Base-by-base conservation (phyloP, 768 basidiomycete genomes). In the Pisolithus tinctorius region DNA sequence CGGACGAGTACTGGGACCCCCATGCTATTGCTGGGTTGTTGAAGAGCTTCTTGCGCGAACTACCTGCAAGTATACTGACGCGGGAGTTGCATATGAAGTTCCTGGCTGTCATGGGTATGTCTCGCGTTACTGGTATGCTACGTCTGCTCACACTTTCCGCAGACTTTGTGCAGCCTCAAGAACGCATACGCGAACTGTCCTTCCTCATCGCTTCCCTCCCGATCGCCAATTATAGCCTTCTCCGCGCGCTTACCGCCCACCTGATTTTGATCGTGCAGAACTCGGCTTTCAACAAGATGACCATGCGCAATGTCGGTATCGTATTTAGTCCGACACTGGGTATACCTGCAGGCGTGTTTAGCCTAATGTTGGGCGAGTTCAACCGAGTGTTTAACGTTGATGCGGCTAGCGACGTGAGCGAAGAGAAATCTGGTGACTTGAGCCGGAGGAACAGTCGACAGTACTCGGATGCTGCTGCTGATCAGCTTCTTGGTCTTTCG, bases 261-360 rank as follows among this genome's bases (percentile, higher is more conserved):
- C 76, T 99, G 54, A 96, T 97, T 58, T 76, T 93, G 41, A 88
- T 99, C 60, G 93, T 98, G 42, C 86, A 92, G 68, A 93, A 98
- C 64, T 81, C 93, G 16, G 60, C 77, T 40, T 71, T 87, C 52
- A 96, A 96, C 82, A 98, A 94, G 75, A 99, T 99, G 96, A 94
- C 88, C 39, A 86, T 98, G 82, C 84, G 95, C 43, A 99, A 99
- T 65, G 92, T 99, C 26, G 94, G 95, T 16, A 98, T 99, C 54
- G 95, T 98, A 23, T 97, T 98, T 71, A 94, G 93, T 57, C 96
- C 96, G 2, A 98, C 96, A 0, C 75, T 99, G 11, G 93, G 93
- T 41, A 96, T 99, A 59, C 95, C 95, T n/a, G 95, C 95, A 3
- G 92, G 92, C 6, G 89, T 97, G 40, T 94, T 98, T 69, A 93